Evolutionary conservation across 1,284 basidiomycete genomes (phyloP).

Genomic region (Afroboletus lepidellus): DNA sequence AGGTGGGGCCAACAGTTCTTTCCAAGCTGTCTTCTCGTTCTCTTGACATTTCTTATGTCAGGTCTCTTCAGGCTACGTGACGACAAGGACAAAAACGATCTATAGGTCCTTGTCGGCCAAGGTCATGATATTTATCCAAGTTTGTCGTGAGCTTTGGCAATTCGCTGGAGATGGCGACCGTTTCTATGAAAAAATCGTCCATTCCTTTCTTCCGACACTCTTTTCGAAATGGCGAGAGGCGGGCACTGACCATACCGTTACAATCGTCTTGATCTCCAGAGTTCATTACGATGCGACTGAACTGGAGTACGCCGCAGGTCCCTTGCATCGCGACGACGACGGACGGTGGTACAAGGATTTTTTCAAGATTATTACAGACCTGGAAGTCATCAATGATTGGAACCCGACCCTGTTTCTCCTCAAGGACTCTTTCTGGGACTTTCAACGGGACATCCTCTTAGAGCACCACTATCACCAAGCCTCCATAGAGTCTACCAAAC

Average conservation of each 20-base stretch:
- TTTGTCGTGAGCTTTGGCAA: conserved; percentile 95
- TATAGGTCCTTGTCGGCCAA: conserved; percentile 92
- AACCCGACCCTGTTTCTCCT: conserved; percentile 81
- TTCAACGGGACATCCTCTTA: conserved; percentile 84
- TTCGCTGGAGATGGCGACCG: conserved; percentile 96
- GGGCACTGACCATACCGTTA: conserved; percentile 90
- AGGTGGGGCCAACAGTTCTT: conserved; percentile 40
- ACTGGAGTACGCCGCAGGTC: conserved; percentile 73
- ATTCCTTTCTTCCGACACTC: conserved; percentile 85
- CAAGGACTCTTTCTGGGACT: conserved; percentile 86
- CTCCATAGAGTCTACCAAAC: conserved; percentile 41
- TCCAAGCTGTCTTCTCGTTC: conserved; percentile 1
- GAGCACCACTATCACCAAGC: conserved; percentile 82
- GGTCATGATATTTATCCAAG: conserved; percentile 91
- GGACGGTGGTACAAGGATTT: conserved; percentile 93
- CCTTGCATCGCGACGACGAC: conserved; percentile 70
- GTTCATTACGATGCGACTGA: conserved; percentile 89
- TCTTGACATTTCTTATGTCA: conserved; percentile 31
- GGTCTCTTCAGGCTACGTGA: conserved; percentile 82
- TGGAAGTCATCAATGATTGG: conserved; percentile 89
- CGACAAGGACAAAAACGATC: conserved; percentile 82
- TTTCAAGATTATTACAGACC: conserved; percentile 90
- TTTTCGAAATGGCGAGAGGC: conserved; percentile 81
- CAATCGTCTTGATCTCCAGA: conserved; percentile 92
- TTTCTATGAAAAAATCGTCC: conserved; percentile 95